These are phyloP conservation scores for Daldinia decipiens DNA, from an alignment of 495 filamentous ascomycete genomes.

Conservation along the genomic window DNA sequence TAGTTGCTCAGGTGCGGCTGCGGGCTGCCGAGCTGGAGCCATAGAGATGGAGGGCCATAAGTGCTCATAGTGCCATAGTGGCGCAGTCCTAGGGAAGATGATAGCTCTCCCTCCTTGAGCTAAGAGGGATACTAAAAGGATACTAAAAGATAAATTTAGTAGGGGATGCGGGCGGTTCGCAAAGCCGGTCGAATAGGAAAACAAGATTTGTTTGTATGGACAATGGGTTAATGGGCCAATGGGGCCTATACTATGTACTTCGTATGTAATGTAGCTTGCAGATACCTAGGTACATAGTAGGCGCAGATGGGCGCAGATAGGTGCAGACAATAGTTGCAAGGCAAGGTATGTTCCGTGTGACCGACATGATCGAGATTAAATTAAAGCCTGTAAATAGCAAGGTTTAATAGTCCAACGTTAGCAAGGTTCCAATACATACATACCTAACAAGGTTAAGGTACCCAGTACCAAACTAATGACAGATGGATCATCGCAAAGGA, in stretches of 20 bases:
- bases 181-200: conserved; percentile 12
- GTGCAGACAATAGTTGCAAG: neutral
- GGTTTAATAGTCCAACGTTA: neutral
- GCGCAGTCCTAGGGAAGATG: conserved; percentile 26
- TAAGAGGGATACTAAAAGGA: neutral
- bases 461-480: conserved; percentile 16
- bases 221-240: neutral
- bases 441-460: neutral
- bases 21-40: conserved; percentile 22
- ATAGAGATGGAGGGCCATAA: neutral
- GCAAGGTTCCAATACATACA: neutral
- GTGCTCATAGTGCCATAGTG: conserved; percentile 7
- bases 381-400: conserved; percentile 20
- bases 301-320: neutral
- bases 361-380: conserved; percentile 37
- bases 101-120: conserved; percentile 16
- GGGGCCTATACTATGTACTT: neutral
- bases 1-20: conserved; percentile 25
- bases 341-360: conserved; percentile 26
- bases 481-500: conserved; percentile 31
- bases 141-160: conserved; percentile 35
- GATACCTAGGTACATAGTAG: too few relatives aligned
- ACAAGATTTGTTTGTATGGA: neutral
- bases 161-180: conserved; percentile 7
- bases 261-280: conserved; percentile 3